A percentile compares a stretch with the other conserved stretches of the same genome.
These are phyloP conservation scores for Vachellia collinsii DNA, from an alignment of 306 rosid genomes.

Conservation along the genomic window DNA sequence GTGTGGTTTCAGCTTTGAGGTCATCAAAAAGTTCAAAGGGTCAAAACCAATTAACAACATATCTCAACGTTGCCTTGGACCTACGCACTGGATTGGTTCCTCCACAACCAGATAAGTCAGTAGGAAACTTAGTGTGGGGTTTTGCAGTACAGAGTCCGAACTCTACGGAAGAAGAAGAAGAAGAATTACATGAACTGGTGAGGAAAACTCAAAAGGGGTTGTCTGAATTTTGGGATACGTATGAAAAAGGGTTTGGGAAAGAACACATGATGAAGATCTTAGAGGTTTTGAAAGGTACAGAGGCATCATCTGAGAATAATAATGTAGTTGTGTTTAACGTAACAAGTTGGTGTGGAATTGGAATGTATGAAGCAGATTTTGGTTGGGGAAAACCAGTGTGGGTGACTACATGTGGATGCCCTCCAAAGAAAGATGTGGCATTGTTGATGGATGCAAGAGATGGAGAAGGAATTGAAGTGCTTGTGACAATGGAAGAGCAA, in stretches of 20 bases:
- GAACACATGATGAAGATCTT: not conserved
- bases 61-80: not conserved
- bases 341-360: slow-evolving; percentile 49
- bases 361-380: slow-evolving; percentile 47
- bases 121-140: not conserved
- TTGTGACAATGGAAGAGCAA: slow-evolving; percentile 47
- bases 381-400: slow-evolving; percentile 64
- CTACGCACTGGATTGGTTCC: not conserved
- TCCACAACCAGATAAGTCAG: not conserved
- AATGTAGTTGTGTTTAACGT: not conserved
- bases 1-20: not conserved
- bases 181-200: not conserved
- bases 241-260: not conserved
- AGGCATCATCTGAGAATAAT: not conserved
- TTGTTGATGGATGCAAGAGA: slow-evolving; percentile 49
- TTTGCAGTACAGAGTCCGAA: not conserved
- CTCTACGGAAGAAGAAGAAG: not conserved
- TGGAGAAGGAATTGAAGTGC: slow-evolving; percentile 55
- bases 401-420: slow-evolving; percentile 32
- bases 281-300: not conserved
- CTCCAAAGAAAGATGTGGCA: slow-evolving; percentile 6
- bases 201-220: not conserved
- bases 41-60: not conserved
- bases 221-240: not conserved
- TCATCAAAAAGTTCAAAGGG: not conserved